Conservation (phyloP, 2,329 filamentous ascomycete genomes). For the Penicillium psychrosexuale region DNA sequence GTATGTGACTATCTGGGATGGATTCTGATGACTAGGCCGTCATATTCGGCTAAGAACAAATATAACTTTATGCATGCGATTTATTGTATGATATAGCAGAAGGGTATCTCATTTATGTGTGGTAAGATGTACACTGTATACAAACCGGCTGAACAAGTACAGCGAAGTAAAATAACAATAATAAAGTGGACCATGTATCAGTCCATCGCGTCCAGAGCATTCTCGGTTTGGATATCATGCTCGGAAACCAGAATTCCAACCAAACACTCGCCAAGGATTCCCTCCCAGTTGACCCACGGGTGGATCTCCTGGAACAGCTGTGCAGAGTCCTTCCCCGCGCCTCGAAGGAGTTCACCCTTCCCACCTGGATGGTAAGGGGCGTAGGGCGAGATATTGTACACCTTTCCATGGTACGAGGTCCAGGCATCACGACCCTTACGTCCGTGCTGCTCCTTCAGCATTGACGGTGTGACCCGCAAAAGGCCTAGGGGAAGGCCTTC, state of each 20-base stretch:
- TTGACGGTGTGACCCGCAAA: constrained; percentile 75
- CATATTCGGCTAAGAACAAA: not conserved
- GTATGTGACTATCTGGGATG: not conserved
- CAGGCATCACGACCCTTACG: constrained; percentile 83
- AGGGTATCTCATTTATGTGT: constrained; percentile 20
- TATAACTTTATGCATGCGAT: not conserved
- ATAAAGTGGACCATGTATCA: constrained; percentile 33
- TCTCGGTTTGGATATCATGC: constrained; percentile 40
- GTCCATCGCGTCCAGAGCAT: constrained; percentile 59
- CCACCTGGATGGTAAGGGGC: constrained; percentile 85
- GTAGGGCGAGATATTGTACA: constrained; percentile 93
- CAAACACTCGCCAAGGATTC: constrained; percentile 60
- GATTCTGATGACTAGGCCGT: not conserved
- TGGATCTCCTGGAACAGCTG: constrained; percentile 63
- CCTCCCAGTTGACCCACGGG: constrained; percentile 68
- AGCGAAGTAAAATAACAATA: not conserved
- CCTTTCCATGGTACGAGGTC: constrained; percentile 83
- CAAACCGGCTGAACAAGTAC: not conserved
- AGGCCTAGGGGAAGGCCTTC: constrained; percentile 48
- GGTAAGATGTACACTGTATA: constrained; percentile 9
- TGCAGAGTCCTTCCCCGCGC: constrained; percentile 64
- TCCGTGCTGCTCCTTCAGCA: constrained; percentile 75
- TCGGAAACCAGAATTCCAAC: constrained; percentile 61
- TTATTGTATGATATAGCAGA: constrained; percentile 3
- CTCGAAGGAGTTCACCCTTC: constrained; percentile 58